Base-by-base conservation (phyloP, 768 basidiomycete genomes). In the Boletus pseudopeckii region DNA sequence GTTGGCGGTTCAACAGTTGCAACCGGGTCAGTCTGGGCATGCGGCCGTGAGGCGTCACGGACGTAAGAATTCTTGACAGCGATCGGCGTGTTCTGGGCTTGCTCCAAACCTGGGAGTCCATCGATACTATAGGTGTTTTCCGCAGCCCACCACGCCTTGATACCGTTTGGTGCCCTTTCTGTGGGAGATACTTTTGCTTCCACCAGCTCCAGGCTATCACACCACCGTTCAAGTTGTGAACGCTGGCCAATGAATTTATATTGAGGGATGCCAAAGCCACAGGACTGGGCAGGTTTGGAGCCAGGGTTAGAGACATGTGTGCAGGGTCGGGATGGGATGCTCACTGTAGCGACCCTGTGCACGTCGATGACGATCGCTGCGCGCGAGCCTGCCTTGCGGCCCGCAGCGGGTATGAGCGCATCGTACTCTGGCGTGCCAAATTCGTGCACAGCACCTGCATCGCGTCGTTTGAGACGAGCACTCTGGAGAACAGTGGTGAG, bases 381-480 rank as follows among this genome's bases (percentile, higher is more conserved):
- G 22, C 85, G 78, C 1, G 84, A 83, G 18, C 85, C 84, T 5
- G 80, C 73, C 53, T 76, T 74, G 10, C 85, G 77, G 32, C 64
- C 66, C 24, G 71, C 69, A 0, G 71, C 64, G 0, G 80, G 76
- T 20, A 88, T 73, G 39, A 81, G 74, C 1, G 63, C 65, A 49
- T 84, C 74, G 58, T 83, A 88, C 57, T 84, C 83, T 2, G 79
- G 75, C 1, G 81, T 80, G 4, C 83, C 85, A 59, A 82, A 80
- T 61, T 88, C 85, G 55, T 84, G 72, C 14, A 80, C 79, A 1
- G 75, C 75, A 9, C 84, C 86, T 85, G 51, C 7, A 34, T 18
- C 10, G 24, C 38, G 37, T 28, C 15, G 33, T 43, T 32, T 15
- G 20, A 26, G 7, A 47, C 40, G 18, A 43, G 14, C 11, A 38